Percentiles rank a stretch among this genome's conserved stretches.
Conservation (phyloP, 176 grass and related monocot species). For the Musa troglodytarum region DNA sequence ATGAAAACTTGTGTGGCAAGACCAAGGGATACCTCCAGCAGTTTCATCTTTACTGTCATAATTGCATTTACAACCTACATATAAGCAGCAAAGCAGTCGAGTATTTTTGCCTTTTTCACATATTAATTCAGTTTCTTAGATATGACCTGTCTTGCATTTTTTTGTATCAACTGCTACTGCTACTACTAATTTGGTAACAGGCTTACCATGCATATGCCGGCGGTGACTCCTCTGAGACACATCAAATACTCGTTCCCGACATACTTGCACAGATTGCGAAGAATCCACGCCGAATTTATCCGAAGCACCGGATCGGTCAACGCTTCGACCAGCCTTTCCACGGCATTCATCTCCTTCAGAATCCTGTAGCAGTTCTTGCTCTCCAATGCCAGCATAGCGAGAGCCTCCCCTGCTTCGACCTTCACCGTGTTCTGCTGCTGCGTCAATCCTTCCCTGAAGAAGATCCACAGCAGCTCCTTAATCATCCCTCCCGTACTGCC, state of each 20-base stretch:
- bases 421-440: neutral
- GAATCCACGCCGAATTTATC: slow-evolving; percentile 14
- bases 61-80: slow-evolving; percentile 40
- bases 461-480: slow-evolving; percentile 19
- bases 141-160: too few relatives aligned
- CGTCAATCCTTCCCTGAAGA: slow-evolving; percentile 9
- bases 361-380: slow-evolving; percentile 23
- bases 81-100: neutral
- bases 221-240: slow-evolving; percentile 10
- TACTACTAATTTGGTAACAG: neutral
- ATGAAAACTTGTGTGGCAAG: slow-evolving; percentile 37
- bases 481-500: slow-evolving; percentile 25
- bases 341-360: neutral
- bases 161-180: too few relatives aligned
- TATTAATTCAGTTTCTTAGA: neutral
- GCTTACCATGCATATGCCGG: slow-evolving; percentile 22
- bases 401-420: slow-evolving; percentile 23
- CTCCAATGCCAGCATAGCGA: slow-evolving; percentile 23
- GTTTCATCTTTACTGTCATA: slow-evolving; percentile 18
- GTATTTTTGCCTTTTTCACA: neutral
- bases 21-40: slow-evolving; percentile 47
- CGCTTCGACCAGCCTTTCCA: neutral
- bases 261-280: slow-evolving; percentile 27
- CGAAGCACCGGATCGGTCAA: neutral
- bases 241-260: neutral